Percentiles rank a stretch among this genome's conserved stretches.
These are phyloP conservation scores for Vigna mungo DNA, from an alignment of 306 rosid genomes.

Conservation along the genomic window DNA sequence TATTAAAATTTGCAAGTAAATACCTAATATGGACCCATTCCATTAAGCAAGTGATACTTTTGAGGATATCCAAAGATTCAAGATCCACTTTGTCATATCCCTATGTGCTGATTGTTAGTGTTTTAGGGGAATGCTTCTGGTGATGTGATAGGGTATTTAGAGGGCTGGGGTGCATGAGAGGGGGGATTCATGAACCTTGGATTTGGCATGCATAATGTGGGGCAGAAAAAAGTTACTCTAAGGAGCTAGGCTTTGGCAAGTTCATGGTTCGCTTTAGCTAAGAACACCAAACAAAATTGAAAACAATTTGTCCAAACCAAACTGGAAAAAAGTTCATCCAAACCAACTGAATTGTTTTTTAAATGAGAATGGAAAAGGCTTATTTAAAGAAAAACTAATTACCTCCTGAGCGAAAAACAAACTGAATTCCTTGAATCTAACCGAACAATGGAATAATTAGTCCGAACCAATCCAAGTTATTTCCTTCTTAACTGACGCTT, in stretches of 20 bases:
- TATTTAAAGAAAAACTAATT: background rate
- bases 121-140: background rate
- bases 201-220: background rate
- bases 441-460: background rate
- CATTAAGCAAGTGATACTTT: no score
- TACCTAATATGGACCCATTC: no score
- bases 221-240: background rate
- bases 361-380: background rate
- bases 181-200: constrained; percentile 5
- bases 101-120: background rate
- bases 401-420: background rate
- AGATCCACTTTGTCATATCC: no score
- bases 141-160: background rate
- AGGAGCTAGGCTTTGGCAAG: background rate
- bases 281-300: background rate
- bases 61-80: no score
- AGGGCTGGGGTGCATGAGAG: constrained; percentile 3
- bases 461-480: background rate
- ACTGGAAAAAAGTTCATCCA: background rate
- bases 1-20: no score
- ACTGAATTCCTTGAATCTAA: background rate
- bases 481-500: background rate
- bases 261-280: background rate
- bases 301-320: background rate
- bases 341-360: background rate